Conservation (phyloP, 2,329 filamentous ascomycete species). For the Clonostachys rosea region DNA sequence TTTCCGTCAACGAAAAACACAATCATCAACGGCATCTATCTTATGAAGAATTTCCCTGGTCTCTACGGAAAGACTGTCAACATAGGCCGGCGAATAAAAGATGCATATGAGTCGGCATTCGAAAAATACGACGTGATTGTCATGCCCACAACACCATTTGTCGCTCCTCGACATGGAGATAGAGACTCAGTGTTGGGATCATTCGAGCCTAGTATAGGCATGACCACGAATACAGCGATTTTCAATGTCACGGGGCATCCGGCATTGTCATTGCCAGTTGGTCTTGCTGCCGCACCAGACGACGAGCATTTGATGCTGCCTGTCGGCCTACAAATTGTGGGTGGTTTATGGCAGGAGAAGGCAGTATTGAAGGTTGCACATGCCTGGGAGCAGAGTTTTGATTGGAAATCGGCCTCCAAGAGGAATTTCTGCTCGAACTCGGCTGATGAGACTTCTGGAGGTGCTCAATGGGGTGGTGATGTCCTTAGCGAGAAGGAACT, state of each 20-base stretch:
- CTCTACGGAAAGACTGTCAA: slow-evolving; percentile 45
- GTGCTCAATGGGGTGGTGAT: too few relatives aligned
- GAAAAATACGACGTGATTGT: slow-evolving; percentile 35
- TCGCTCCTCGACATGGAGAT: slow-evolving; percentile 35
- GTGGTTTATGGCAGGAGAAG: slow-evolving; percentile 44
- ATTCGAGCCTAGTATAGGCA: slow-evolving; percentile 44
- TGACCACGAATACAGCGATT: slow-evolving; percentile 50
- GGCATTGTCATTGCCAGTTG: slow-evolving; percentile 45
- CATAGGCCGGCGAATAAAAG: slow-evolving; percentile 36
- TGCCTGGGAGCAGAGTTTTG: slow-evolving; percentile 34
- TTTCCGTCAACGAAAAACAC: slow-evolving; percentile 51
- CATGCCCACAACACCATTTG: slow-evolving; percentile 42
- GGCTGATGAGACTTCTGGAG: too few relatives aligned
- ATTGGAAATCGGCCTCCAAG: neutral
- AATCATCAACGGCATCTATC: slow-evolving; percentile 45
- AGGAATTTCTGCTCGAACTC: neutral
- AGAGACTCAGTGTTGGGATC: slow-evolving; percentile 32
- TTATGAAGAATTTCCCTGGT: slow-evolving; percentile 33
- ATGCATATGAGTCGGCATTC: slow-evolving; percentile 36
- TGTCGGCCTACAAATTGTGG: slow-evolving; percentile 51
- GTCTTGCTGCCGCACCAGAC: slow-evolving; percentile 33
- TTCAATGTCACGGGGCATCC: slow-evolving; percentile 56
- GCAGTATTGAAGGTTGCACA: slow-evolving; percentile 34
- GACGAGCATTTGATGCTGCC: slow-evolving; percentile 33
- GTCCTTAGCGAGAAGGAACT: too few relatives aligned